These are phyloP conservation scores for Plasmodium malariae DNA, from an alignment of 169 alveolate species.

Conservation along the genomic window DNA sequence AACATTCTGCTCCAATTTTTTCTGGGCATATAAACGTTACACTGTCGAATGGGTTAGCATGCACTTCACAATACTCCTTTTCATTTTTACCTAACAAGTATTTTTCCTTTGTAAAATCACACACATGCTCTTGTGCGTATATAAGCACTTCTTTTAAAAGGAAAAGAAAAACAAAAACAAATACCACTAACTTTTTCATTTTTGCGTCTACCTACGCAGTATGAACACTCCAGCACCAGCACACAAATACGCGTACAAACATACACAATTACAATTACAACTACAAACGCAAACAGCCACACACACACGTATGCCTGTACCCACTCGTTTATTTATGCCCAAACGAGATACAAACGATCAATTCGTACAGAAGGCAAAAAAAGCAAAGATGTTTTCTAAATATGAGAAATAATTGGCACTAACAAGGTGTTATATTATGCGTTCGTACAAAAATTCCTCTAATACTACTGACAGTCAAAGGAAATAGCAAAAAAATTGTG, in stretches of 20 bases:
- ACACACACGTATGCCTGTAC: neutral
- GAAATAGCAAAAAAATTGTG: too few species aligned
- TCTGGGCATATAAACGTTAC: constrained; percentile 55
- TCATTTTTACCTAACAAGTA: constrained; percentile 5
- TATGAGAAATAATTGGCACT: too few species aligned
- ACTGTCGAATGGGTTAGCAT: constrained; percentile 52
- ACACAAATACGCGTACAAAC: neutral
- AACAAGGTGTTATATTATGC: too few species aligned
- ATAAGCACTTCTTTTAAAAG: constrained; percentile 1
- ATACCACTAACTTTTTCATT: too few species aligned
- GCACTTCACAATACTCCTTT: constrained; percentile 11
- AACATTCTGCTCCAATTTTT: constrained; percentile 42
- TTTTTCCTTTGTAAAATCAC: constrained; percentile 54
- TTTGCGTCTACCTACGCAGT: too few species aligned
- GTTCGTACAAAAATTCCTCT: too few species aligned
- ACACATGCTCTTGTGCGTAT: constrained; percentile 14
- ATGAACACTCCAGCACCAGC: too few species aligned
- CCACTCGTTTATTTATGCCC: neutral
- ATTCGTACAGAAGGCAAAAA: too few species aligned
- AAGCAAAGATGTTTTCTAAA: too few species aligned
- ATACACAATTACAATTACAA: neutral
- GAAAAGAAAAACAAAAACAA: neutral
- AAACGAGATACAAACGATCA: too few species aligned
- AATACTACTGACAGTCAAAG: too few species aligned
- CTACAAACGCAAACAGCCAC: neutral